Percentiles rank a stretch among this genome's conserved stretches.
phyloP scores from a whole-genome alignment of 768 basidiomycete species.

The Suillus weaverae region DNA sequence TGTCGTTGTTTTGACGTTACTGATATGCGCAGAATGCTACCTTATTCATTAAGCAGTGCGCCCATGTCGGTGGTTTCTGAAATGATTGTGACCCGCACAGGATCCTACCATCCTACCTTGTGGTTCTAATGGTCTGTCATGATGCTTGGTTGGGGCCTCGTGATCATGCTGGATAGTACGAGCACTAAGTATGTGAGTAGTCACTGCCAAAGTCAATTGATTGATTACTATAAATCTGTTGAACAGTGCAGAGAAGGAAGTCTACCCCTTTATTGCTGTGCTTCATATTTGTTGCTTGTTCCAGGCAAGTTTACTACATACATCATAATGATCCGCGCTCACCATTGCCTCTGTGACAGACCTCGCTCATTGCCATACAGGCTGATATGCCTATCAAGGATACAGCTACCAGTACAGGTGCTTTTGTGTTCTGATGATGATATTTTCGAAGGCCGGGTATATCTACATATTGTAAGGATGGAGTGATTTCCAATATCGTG shows the following conservation, averaged over 20 bases:
- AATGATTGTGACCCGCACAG: conserved; percentile 25
- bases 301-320: conserved; percentile 20
- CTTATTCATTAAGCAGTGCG: conserved; percentile 32
- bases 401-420: conserved; percentile 43
- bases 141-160: conserved; percentile 37
- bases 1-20: background rate
- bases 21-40: conserved; percentile 31
- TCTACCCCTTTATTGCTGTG: conserved; percentile 33
- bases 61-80: conserved; percentile 25
- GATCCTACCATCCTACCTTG: conserved; percentile 32
- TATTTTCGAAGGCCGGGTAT: too few relatives aligned
- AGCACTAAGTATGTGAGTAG: conserved; percentile 27
- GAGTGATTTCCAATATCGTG: too few relatives aligned
- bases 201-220: background rate
- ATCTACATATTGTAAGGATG: too few relatives aligned
- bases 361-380: conserved; percentile 39
- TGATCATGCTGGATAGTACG: conserved; percentile 36
- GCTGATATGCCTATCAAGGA: conserved; percentile 47
- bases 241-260: conserved; percentile 31
- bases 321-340: background rate
- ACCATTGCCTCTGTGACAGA: conserved; percentile 11
- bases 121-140: conserved; percentile 32
- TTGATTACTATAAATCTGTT: conserved; percentile 2
- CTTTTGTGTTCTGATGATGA: conserved; percentile 27
- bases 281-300: conserved; percentile 37